These are phyloP conservation scores for Lablab purpureus DNA, from an alignment of 306 rosid species.

Conservation along the genomic window DNA sequence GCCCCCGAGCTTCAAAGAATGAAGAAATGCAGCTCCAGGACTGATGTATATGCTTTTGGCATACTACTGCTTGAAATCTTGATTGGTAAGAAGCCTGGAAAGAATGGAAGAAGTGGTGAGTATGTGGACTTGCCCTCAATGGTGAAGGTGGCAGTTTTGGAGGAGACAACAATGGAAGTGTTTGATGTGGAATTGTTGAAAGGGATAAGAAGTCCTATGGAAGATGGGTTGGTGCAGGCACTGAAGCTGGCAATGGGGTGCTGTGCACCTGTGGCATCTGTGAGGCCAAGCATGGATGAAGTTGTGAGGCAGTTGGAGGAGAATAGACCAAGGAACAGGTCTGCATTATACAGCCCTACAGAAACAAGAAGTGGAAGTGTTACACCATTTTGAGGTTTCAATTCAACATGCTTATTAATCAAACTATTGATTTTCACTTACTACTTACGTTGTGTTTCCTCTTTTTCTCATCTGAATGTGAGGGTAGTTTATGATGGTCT, in stretches of 20 bases:
- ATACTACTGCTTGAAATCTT: slow-evolving; percentile 81
- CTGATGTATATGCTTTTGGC: slow-evolving; percentile 92
- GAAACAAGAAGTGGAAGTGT: slow-evolving; percentile 96
- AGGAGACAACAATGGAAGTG: slow-evolving; percentile 96
- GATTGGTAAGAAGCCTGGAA: slow-evolving; percentile 93
- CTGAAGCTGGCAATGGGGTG: slow-evolving; percentile 99
- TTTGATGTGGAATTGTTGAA: slow-evolving; percentile 86
- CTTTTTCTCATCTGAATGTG: slow-evolving; percentile 36
- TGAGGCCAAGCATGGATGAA: slow-evolving; percentile 96
- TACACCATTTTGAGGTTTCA: slow-evolving; percentile 83
- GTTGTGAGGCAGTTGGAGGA: slow-evolving; percentile 98
- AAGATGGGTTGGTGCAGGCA: slow-evolving; percentile 92
- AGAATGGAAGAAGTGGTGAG: slow-evolving; percentile 71
- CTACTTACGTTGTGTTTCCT: slow-evolving; percentile 39
- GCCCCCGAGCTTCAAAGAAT: slow-evolving; percentile 94
- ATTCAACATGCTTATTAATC: slow-evolving; percentile 39
- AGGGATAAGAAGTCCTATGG: slow-evolving; percentile 96
- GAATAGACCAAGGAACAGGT: slow-evolving; percentile 96
- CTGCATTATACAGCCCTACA: slow-evolving; percentile 96
- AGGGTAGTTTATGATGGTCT: slow-evolving; percentile 43
- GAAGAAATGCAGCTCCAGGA: slow-evolving; percentile 94
- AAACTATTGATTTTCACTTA: slow-evolving; percentile 44
- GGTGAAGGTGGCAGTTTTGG: slow-evolving; percentile 94
- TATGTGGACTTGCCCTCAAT: slow-evolving; percentile 87
- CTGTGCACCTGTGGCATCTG: slow-evolving; percentile 95